Evolutionary conservation across 2,329 filamentous ascomycete genomes (phyloP), one percentile per base, ranked within the genome.

Genomic region (Hymenoscyphus salicellus): DNA sequence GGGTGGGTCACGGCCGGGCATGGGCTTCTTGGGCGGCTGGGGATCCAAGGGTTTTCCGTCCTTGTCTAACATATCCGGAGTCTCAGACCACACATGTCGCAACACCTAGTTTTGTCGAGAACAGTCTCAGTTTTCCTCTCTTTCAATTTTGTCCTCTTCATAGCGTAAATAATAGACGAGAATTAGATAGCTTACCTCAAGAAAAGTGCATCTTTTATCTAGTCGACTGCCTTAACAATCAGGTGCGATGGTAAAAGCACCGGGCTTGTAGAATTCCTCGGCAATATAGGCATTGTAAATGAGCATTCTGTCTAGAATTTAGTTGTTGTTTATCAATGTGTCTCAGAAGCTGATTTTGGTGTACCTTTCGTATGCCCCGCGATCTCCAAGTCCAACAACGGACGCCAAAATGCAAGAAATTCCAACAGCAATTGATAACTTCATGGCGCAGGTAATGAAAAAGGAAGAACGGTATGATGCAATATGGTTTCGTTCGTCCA

Each of bases 271-370:
- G 52, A 28, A 17, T 28, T 55, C 52, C 20, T 55, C 52, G 20
- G 52, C 52, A 14, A 55, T 55, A 28, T 55, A 55, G 28, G 52
- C 52, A 55, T 55, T 55, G 28, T 55, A 55, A 28, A 55, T 4
- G 28, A 55, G 28, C 23, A 55, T 28, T 55, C 52, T 55, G 28
- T 55, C 52, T 55, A 11, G 5, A 14, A 7, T 55, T 55, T 28
- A 55, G 52, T 55, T 4, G 16, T 43, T 43, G 16, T 41, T 17
- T 43, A 43, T n/a, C 1, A 43, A 43, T 14, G 5, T 43, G 5
- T 7, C 16, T 4, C 5, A n/a, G 38, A n/a, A 17, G 16, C 17
- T 5, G 17, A 5, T 41, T 41, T 16, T 5, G 16, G 7, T 17
- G 5, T 43, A 43, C 38, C 38, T 43, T n/a, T 43, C 38, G n/a